phyloP scores from a whole-genome alignment of 768 basidiomycete genomes.

The Russula ochroleuca region DNA sequence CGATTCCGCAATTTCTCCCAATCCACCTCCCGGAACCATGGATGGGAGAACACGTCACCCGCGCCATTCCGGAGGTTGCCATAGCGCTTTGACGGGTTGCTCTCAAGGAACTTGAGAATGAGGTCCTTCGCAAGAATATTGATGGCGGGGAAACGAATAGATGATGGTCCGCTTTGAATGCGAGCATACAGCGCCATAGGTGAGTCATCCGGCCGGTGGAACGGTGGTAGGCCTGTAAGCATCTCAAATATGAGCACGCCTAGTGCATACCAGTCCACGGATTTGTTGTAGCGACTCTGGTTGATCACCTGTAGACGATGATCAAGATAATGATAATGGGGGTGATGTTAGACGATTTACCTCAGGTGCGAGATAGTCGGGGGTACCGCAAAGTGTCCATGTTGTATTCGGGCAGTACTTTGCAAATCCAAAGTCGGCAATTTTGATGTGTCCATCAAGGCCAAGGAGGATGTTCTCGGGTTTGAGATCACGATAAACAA shows the following conservation, averaged over 20 bases:
- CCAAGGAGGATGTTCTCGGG: slow-evolving; percentile 95
- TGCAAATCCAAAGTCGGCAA: slow-evolving; percentile 96
- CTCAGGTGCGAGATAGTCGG: slow-evolving; percentile 97
- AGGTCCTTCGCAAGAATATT: slow-evolving; percentile 79
- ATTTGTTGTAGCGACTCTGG: slow-evolving; percentile 87
- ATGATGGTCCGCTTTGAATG: slow-evolving; percentile 71
- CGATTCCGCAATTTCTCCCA: slow-evolving; percentile 76
- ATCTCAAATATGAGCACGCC: slow-evolving; percentile 98
- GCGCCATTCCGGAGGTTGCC: slow-evolving; percentile 88
- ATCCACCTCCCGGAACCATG: slow-evolving; percentile 92
- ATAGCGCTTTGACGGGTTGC: slow-evolving; percentile 81
- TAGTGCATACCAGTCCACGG: slow-evolving; percentile 98
- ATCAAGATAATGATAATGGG: slow-evolving; percentile 3
- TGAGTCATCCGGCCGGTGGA: slow-evolving; percentile 80
- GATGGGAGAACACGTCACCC: slow-evolving; percentile 87
- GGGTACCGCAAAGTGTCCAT: slow-evolving; percentile 94
- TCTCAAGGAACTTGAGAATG: slow-evolving; percentile 85
- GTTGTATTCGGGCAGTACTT: slow-evolving; percentile 84
- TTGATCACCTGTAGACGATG: slow-evolving; percentile 54
- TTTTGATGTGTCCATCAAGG: slow-evolving; percentile 94
- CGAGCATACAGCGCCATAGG: slow-evolving; percentile 89
- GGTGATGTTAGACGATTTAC: slow-evolving; percentile 35
- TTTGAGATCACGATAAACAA: slow-evolving; percentile 96
- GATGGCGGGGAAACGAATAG: slow-evolving; percentile 78
- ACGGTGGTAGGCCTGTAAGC: slow-evolving; percentile 93